Base-by-base conservation (phyloP, 2,329 filamentous ascomycete species). In the Ilyonectria robusta region DNA sequence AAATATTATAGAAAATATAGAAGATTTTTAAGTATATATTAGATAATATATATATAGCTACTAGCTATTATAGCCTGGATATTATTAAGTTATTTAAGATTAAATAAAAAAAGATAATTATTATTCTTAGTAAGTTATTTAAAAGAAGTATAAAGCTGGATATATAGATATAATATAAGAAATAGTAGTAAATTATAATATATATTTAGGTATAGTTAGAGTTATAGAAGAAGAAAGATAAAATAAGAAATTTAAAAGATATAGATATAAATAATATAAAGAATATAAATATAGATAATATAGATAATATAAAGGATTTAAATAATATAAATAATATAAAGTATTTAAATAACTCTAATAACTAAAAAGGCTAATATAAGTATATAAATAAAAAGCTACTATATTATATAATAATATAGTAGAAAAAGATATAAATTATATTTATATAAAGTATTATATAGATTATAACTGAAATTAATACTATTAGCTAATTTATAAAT, bases 81-180 rank as follows among this genome's bases (percentile, higher is more conserved):
- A 37, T 15, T n/a, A 17, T 17, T 29, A 26, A 48, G 19, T 59
- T 59, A 17, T 59, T 48, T 29, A 21, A 53, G 29, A 31, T 61
- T n/a, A 33, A 51, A 35, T 35, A 19, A 9, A 53, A 53, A 15
- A 35, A 61, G 35, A 17, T 26, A 17, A 19, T 6, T 17, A 46
- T 61, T 33, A 61, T 26, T 17, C 10, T 13, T 11, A 42, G 17
- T 11, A 54, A 29, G 58, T 48, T 33, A 21, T 61, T 61, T 13
- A n/a, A 61, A 17, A 48, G 44, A 13, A 42, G 33, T 15, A 61
- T 61, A 33, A 35, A 61, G 58, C 31, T 21, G 21, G 48, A 61
- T 44, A 11, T 23, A 35, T 61, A 33, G 47, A 10, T 54, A 8
- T 19, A n/a, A 54, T 40, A 40, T 26, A 26, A 26, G 5, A 26